Base-by-base conservation (phyloP, 169 alveolate species). In the Plasmodium vinckei region DNA sequence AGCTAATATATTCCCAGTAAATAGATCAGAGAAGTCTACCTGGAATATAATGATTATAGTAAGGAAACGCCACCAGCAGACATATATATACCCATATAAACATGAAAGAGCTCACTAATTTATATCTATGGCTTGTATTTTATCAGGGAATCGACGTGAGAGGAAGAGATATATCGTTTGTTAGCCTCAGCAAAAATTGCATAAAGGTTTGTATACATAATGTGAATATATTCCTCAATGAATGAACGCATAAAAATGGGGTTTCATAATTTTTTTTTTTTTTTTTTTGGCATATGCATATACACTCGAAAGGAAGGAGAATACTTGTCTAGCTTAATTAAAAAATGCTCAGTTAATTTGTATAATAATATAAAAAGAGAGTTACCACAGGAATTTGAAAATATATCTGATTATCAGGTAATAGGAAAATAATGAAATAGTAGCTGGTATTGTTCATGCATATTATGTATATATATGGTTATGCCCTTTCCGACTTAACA, bases 151-250 rank as follows among this genome's bases (percentile, higher is more conserved):
- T 86, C 19, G 91, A 86, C 44, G 73, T 86, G 19, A 72, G 72
- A 27, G 91, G 91, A 49, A 69, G 70, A 15, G 91, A 86, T 39
- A 86, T 86, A 44, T 86, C 91, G 15, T 86, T 69, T 86, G 75
- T 87, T 21, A 86, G 53, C 47, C 71, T 86, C 51, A 86, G 49
- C 73, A 86, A 86, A 46, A 69, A 49, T 60, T 69, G 87, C 60
- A 86, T 86, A 69, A 86, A 86, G 56, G 91, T 86, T 64, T 42
- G 5, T 4, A 33, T 0, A 33, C 5, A 33, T 0, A 3, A 33
- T 33, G 5, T 33, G 42, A 33, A 33, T 33, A 33, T 33, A 33
- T 33, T 33, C 0, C 42, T 33, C 7, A 33, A 33, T 4, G 6
- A 33, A 33, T 33, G 7, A 33, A 33, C 3, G 7, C 5, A 33